Conservation (phyloP, 2,329 filamentous ascomycete species). For the Fusarium sp. region DNA sequence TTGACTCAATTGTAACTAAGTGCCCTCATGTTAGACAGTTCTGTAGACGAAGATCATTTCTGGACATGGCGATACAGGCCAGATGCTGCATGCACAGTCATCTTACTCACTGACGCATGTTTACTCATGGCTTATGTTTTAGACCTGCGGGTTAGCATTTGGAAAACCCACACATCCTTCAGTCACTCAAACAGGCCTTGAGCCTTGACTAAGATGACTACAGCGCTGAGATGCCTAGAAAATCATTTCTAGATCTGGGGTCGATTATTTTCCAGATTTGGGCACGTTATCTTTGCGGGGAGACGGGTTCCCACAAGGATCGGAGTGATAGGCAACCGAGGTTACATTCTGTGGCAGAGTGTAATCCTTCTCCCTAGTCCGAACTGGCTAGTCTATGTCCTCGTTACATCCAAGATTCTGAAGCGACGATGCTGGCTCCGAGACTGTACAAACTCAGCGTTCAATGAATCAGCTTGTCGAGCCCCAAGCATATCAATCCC, state of each 20-base stretch:
- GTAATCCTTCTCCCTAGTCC: not conserved
- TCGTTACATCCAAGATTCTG: not conserved
- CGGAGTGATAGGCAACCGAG: not conserved
- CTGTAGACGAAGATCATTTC: not conserved
- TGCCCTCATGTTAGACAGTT: too few species aligned
- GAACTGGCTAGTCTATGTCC: not conserved
- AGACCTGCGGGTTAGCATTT: not conserved
- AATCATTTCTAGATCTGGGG: not conserved
- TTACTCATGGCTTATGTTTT: not conserved
- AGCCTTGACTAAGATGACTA: not conserved
- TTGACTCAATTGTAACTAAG: not conserved
- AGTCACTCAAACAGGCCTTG: not conserved
- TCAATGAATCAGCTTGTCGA: rapidly evolving
- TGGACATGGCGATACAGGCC: not conserved
- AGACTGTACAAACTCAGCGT: not conserved
- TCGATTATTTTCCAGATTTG: not conserved
- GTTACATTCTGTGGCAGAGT: not conserved
- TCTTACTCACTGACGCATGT: not conserved
- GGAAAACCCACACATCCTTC: too few species aligned
- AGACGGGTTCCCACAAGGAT: not conserved
- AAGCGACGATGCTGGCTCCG: not conserved
- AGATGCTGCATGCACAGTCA: not conserved
- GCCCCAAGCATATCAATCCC: rapidly evolving
- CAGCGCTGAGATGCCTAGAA: not conserved
- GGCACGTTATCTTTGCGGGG: not conserved